Base-by-base conservation (phyloP, 805 yeast genomes). In the Kluyveromyces nonfermentans region DNA sequence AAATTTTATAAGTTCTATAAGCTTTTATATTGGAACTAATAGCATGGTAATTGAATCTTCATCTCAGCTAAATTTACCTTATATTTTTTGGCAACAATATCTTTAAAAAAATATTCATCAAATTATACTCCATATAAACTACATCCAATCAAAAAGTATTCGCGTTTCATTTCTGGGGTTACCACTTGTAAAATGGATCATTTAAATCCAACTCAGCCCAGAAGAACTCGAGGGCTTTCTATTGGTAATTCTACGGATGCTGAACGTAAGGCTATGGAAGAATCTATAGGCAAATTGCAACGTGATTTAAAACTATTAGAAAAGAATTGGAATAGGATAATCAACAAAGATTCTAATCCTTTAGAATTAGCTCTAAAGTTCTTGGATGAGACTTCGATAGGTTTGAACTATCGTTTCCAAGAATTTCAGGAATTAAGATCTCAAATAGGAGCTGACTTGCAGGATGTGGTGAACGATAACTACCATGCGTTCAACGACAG, bases 331-430 rank as follows among this genome's bases (percentile, higher is more conserved):
- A 64, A 67, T 36, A 71, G 74, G 42, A 62, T 79, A 7, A 62
- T 73, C 6, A 65, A 67, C 1, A 71, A 70, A 7, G 72, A 77
- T 40, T 77, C 86, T 43, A 88, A 87, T 57, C 95, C 96, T 1
- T 71, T 93, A 37, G 96, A 87, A 53, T 69, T 82, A 42, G 96
- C 96, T 0, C 69, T 90, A 33, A 79, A 89, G 1, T 69, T 93
- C 45, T 68, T 88, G 54, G 97, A 90, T 62, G 82, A 80, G 53
- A 79, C 95, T 2, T 84, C 95, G 0, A 93, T 88, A n/a, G 97
- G 97, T 0, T 65, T 85, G 54, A 95, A 95, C 0, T 82, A 80
- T 54, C 76, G 81, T 47, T 71, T 72, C 46, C 71, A 71, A 1
- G 88, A 85, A 48, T 90, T 90, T 52, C 68, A 72, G 35, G 72